A percentile compares a stretch with the other conserved stretches of the same genome.
Evolutionary conservation across 2,329 filamentous ascomycete genomes (phyloP).

Genomic region (Rhinocladiella similis): DNA sequence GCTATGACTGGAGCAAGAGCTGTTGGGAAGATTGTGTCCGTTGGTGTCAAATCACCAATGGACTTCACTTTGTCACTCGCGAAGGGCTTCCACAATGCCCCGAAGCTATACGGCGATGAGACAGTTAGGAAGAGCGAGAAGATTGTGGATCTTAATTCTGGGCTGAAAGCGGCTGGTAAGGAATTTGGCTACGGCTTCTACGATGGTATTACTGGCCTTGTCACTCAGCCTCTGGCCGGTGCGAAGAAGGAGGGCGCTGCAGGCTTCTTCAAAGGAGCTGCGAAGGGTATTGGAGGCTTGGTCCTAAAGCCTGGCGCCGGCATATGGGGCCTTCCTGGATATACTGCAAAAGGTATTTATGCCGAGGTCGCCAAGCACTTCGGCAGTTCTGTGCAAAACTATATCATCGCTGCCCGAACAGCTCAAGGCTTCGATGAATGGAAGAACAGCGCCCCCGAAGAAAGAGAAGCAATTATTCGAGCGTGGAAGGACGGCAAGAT

Average conservation of each 20-base stretch:
- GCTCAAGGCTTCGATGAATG: slow-evolving; percentile 72
- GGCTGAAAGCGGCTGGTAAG: slow-evolving; percentile 74
- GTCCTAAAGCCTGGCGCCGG: slow-evolving; percentile 80
- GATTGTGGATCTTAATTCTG: slow-evolving; percentile 74
- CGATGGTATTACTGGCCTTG: slow-evolving; percentile 77
- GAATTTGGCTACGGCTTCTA: slow-evolving; percentile 76
- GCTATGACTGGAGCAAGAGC: slow-evolving; percentile 67
- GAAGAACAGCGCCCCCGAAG: slow-evolving; percentile 53
- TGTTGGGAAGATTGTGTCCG: slow-evolving; percentile 69
- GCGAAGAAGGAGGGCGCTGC: slow-evolving; percentile 63
- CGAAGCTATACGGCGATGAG: slow-evolving; percentile 80
- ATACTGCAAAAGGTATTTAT: slow-evolving; percentile 79
- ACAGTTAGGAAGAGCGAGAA: slow-evolving; percentile 76
- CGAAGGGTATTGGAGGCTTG: slow-evolving; percentile 79
- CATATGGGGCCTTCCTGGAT: slow-evolving; percentile 74
- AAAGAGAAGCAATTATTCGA: slow-evolving; percentile 63
- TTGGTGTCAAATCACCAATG: slow-evolving; percentile 78
- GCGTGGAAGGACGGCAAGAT: slow-evolving; percentile 64
- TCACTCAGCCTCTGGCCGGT: slow-evolving; percentile 74
- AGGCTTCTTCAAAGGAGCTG: slow-evolving; percentile 76
- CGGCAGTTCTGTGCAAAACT: slow-evolving; percentile 71
- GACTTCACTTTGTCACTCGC: slow-evolving; percentile 81
- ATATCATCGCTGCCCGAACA: slow-evolving; percentile 75
- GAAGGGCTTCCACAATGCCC: slow-evolving; percentile 85
- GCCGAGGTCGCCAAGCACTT: slow-evolving; percentile 73